These are phyloP conservation scores for Sclerotinia borealis DNA, from an alignment of 2,329 filamentous ascomycete genomes.

Conservation along the genomic window DNA sequence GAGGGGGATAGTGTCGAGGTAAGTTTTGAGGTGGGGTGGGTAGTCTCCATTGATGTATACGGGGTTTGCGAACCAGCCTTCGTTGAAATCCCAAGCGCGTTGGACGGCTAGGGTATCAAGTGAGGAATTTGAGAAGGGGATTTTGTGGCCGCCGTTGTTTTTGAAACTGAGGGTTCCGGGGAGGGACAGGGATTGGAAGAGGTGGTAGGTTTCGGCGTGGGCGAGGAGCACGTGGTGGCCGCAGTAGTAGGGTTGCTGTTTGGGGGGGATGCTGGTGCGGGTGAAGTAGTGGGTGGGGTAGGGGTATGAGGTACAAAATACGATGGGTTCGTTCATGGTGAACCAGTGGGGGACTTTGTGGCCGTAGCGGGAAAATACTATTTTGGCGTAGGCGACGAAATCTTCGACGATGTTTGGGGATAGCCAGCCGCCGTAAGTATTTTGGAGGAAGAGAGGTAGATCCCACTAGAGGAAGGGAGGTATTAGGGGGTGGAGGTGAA, in stretches of 20 bases:
- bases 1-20: slow-evolving; percentile 37
- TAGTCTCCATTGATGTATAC: slow-evolving; percentile 47
- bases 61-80: slow-evolving; percentile 46
- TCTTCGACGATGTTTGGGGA: slow-evolving; percentile 43
- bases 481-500: not conserved
- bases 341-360: slow-evolving; percentile 46
- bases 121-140: slow-evolving; percentile 37
- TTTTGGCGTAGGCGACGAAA: slow-evolving; percentile 47
- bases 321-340: slow-evolving; percentile 46
- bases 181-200: slow-evolving; percentile 47
- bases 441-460: slow-evolving; percentile 32
- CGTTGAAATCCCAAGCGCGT: slow-evolving; percentile 35
- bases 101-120: slow-evolving; percentile 24
- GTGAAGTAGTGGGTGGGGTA: slow-evolving; percentile 34
- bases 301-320: slow-evolving; percentile 26
- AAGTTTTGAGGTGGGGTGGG: slow-evolving; percentile 35
- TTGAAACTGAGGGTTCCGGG: slow-evolving; percentile 43
- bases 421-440: slow-evolving; percentile 39
- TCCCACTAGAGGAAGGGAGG: slow-evolving; percentile 21
- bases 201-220: slow-evolving; percentile 43
- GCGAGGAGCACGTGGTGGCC: slow-evolving; percentile 41
- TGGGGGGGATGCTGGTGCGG: slow-evolving; percentile 33
- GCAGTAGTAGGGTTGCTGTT: slow-evolving; percentile 36
- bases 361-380: slow-evolving; percentile 44
- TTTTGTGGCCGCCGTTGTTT: slow-evolving; percentile 41